Conservation (phyloP, 179 eudicot species). For the Silene vulgaris region DNA sequence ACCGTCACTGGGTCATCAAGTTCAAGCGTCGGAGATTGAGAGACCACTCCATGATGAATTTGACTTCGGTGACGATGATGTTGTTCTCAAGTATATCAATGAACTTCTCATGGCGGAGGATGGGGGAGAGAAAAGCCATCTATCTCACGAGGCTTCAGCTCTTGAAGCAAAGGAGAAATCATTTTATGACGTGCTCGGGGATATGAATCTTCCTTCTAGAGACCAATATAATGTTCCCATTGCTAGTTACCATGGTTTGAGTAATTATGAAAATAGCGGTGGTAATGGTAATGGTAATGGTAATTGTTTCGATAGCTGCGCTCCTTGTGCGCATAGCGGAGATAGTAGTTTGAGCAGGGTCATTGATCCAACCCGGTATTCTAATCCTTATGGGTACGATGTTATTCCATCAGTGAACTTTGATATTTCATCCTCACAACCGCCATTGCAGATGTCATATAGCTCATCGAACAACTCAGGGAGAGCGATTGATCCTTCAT, state of each 20-base stretch:
- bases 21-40: conserved; percentile 11
- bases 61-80: conserved; percentile 35
- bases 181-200: conserved; percentile 41
- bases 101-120: conserved; percentile 53
- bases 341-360: conserved; percentile 17
- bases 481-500: conserved; percentile 22
- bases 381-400: conserved; percentile 24
- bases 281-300: not conserved
- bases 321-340: conserved; percentile 12
- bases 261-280: not conserved
- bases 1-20: conserved; percentile 24
- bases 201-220: conserved; percentile 28
- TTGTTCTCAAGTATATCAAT: conserved; percentile 40
- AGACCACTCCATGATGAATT: conserved; percentile 31
- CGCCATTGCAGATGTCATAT: conserved; percentile 14
- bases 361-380: conserved; percentile 22
- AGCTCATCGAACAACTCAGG: conserved; percentile 26
- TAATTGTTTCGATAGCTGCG: not conserved
- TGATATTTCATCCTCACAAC: conserved; percentile 23
- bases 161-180: conserved; percentile 44
- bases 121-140: conserved; percentile 29
- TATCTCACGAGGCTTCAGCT: conserved; percentile 35
- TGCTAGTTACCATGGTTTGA: conserved; percentile 7
- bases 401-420: conserved; percentile 21
- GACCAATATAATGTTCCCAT: conserved; percentile 12